Conservation (phyloP, 495 filamentous ascomycete species). For the Penicillium egyptiacum region DNA sequence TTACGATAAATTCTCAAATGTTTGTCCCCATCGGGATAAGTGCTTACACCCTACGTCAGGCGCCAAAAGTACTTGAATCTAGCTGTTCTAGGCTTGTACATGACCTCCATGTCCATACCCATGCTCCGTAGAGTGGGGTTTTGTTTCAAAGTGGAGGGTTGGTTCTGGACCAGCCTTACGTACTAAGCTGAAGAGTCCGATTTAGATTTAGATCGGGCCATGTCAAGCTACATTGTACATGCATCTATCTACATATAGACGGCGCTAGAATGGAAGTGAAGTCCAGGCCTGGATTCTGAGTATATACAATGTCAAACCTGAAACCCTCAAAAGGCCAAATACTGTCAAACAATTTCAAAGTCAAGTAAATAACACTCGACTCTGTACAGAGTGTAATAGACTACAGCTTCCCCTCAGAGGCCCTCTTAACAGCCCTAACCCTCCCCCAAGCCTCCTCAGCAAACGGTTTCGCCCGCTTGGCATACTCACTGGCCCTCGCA, state of each 20-base stretch:
- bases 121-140: background rate
- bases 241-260: background rate
- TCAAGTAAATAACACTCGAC: background rate
- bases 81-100: background rate
- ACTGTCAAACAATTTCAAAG: background rate
- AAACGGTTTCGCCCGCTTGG: conserved; percentile 57
- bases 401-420: conserved; percentile 52
- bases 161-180: conserved; percentile 1
- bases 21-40: conserved; percentile 6
- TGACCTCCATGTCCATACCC: background rate
- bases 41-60: conserved; percentile 13
- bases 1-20: background rate
- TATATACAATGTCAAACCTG: background rate
- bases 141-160: background rate
- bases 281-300: background rate
- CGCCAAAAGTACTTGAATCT: background rate
- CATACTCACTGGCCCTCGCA: conserved; percentile 73
- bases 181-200: background rate
- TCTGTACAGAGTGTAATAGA: background rate
- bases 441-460: conserved; percentile 75
- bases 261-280: background rate
- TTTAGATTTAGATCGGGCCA: background rate
- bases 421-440: conserved; percentile 49
- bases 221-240: conserved; percentile 2
- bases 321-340: background rate